Evolutionary conservation across 768 basidiomycete genomes (phyloP).

Genomic region (Mycena venus): DNA sequence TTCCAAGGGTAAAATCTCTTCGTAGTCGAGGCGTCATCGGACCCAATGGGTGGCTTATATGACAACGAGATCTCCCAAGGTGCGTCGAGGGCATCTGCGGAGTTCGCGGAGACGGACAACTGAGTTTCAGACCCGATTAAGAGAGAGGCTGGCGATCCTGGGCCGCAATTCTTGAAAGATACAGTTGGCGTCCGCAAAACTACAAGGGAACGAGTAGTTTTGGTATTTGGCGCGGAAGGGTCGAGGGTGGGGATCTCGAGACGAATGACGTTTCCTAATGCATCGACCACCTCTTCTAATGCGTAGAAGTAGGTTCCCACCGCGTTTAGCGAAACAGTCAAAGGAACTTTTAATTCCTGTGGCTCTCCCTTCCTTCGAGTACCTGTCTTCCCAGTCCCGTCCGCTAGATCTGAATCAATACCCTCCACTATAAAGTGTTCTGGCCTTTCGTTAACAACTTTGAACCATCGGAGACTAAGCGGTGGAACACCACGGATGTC

Average conservation of each 20-base stretch:
- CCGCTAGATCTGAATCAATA: constrained; percentile 53
- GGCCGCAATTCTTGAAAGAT: constrained; percentile 81
- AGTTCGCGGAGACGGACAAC: constrained; percentile 65
- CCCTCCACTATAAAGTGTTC: constrained; percentile 88
- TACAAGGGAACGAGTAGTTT: constrained; percentile 70
- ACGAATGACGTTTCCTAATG: constrained; percentile 80
- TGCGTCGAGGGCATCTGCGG: constrained; percentile 72
- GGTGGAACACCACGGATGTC: constrained; percentile 82
- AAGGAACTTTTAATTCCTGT: constrained; percentile 75
- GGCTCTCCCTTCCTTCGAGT: constrained; percentile 47
- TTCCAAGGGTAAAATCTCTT: constrained; percentile 73
- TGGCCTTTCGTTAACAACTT: constrained; percentile 72
- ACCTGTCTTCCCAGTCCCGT: constrained; percentile 29
- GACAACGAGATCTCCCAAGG: constrained; percentile 77
- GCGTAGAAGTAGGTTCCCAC: constrained; percentile 80
- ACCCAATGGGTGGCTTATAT: constrained; percentile 65
- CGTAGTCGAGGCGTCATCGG: constrained; percentile 49
- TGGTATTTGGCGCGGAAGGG: constrained; percentile 52
- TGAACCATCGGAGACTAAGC: constrained; percentile 82
- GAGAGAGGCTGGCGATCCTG: constrained; percentile 77
- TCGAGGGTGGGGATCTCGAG: constrained; percentile 42
- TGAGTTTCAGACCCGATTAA: constrained; percentile 77
- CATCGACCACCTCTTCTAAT: constrained; percentile 87
- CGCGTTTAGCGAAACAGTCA: constrained; percentile 72
- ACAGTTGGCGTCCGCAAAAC: constrained; percentile 80